Conservation (phyloP, 1,284 basidiomycete species). For the Apiotrichum montevideense region DNA sequence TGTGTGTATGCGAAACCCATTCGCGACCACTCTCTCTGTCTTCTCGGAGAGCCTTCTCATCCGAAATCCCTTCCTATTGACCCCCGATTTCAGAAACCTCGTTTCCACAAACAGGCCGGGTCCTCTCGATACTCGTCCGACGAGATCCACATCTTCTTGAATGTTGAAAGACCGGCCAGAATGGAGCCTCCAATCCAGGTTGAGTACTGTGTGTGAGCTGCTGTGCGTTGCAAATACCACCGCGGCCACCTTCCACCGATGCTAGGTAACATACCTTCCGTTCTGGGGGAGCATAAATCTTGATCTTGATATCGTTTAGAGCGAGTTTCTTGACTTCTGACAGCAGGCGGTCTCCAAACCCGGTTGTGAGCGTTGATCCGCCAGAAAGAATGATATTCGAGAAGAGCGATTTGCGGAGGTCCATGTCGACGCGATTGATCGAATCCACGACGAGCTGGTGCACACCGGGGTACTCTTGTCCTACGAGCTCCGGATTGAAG, state of each 20-base stretch:
- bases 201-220: slow-evolving; percentile 57
- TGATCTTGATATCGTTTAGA: slow-evolving; percentile 97
- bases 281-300: slow-evolving; percentile 99
- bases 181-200: slow-evolving; percentile 99
- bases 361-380: slow-evolving; percentile 89
- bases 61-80: not conserved
- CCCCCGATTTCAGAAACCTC: not conserved
- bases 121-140: slow-evolving; percentile 99
- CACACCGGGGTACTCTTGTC: slow-evolving; percentile 92
- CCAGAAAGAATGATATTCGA: slow-evolving; percentile 96
- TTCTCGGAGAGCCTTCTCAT: not conserved
- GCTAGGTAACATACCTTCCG: slow-evolving; percentile 56
- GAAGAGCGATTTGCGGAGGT: slow-evolving; percentile 90
- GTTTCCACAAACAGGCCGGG: slow-evolving; percentile 52
- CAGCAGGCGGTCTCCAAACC: slow-evolving; percentile 91
- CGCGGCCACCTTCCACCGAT: not conserved
- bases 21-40: too few relatives aligned
- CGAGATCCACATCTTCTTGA: slow-evolving; percentile 99
- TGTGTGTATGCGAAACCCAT: too few relatives aligned
- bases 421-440: slow-evolving; percentile 55
- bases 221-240: too few relatives aligned
- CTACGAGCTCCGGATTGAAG: slow-evolving; percentile 95
- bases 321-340: slow-evolving; percentile 95
- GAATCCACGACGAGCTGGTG: slow-evolving; percentile 69
- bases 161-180: slow-evolving; percentile 88